These are phyloP conservation scores for Ascochyta viciae-villosae DNA, from an alignment of 2,329 filamentous ascomycete species.

Conservation along the genomic window DNA sequence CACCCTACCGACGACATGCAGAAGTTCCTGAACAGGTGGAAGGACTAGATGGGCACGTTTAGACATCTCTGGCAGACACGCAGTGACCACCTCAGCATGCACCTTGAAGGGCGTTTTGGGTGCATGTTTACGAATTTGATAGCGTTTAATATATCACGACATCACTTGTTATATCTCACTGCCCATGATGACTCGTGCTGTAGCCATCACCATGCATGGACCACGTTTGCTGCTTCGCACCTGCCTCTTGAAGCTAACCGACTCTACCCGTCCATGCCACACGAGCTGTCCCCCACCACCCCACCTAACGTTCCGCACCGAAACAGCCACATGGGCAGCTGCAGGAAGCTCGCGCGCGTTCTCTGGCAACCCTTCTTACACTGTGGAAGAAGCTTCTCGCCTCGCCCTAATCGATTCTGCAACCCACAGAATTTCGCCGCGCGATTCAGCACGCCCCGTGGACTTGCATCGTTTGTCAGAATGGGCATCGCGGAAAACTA, in stretches of 20 bases:
- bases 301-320: conserved; percentile 28
- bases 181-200: neutral
- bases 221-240: conserved; percentile 13
- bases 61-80: neutral
- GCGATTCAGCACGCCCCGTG: conserved; percentile 10
- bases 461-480: conserved; percentile 16
- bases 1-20: conserved; percentile 62
- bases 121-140: conserved; percentile 3
- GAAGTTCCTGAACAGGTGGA: conserved; percentile 65
- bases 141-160: conserved; percentile 14
- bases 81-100: neutral
- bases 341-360: conserved; percentile 26
- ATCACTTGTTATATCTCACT: neutral
- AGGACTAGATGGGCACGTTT: conserved; percentile 53
- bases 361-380: conserved; percentile 18
- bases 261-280: conserved; percentile 30
- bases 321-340: conserved; percentile 25
- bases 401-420: conserved; percentile 7
- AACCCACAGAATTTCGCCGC: conserved; percentile 4
- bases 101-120: conserved; percentile 3
- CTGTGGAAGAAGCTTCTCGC: conserved; percentile 15
- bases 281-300: conserved; percentile 33
- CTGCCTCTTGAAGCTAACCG: conserved; percentile 28
- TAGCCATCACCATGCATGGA: neutral
- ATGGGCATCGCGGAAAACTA: conserved; percentile 45